Evolutionary conservation across 1,284 basidiomycete species (phyloP), one percentile per base, ranked within the genome.

Genomic region (Lentinula novae-zelandiae): DNA sequence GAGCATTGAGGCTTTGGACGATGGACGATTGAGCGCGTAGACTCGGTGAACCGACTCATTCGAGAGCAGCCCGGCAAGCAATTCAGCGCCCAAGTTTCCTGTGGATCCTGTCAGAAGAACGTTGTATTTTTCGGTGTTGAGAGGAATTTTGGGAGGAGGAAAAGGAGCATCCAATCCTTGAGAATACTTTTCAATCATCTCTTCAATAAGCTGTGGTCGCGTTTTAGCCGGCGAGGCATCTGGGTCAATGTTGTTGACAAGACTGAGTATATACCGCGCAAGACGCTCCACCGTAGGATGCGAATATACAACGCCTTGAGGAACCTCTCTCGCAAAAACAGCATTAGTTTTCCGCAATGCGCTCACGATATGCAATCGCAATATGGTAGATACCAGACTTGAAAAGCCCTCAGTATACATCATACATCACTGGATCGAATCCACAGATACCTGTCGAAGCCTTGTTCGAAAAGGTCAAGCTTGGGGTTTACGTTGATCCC

Each of bases 281-380:
- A 75, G 70, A 53, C 61, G 48, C 33, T 49, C 31, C n/a, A 80
- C 70, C 3, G 75, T 75, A 1, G 72, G 73, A 49, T 76, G 60
- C 5, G 68, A 64, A 60, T 76, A 75, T 15, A 79, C 70, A 39
- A 78, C 65, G 50, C 69, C 73, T 34, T 49, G 48, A 33, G 46
- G 20, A 62, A 71, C 2, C 38, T 57, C 52, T 64, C 36, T 44
- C 56, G 65, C 49, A 13, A 40, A 15, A 4, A 39, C 57, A 6
- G 40, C 15, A 10, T 40, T n/a, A 36, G 66, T 64, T 27, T 65
- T 65, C 9, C 68, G 66, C 2, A 78, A 61, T 5, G 71, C 74
- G 1, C 68, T 67, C 3, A 76, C 63, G 39, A 82, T 67, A 2
- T 72, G 70, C 55, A 76, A 75, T 4, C 76, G 72, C 36, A 81